These are phyloP conservation scores for Samsoniella hepiali DNA, from an alignment of 2,329 filamentous ascomycete species.

Conservation along the genomic window DNA sequence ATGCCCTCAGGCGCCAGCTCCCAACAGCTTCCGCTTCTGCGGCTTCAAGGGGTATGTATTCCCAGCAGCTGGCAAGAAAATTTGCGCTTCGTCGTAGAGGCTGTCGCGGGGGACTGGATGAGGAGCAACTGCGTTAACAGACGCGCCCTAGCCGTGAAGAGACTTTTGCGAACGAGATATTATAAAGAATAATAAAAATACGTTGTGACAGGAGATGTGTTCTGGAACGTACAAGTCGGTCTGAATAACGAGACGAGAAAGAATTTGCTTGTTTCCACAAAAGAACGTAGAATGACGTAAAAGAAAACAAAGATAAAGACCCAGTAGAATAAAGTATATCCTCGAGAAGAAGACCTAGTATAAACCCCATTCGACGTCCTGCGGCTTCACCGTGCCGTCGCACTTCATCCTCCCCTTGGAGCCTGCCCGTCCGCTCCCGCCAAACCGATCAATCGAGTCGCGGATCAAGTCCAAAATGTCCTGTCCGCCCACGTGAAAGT, in stretches of 20 bases:
- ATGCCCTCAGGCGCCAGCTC: slow-evolving; percentile 74
- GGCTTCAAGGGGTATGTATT: slow-evolving; percentile 76
- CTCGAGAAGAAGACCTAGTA: slow-evolving; percentile 19
- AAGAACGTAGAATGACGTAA: no score
- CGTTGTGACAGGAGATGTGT: no score
- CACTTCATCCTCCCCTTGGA: slow-evolving; percentile 35
- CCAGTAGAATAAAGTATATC: no score
- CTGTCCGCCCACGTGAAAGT: slow-evolving; percentile 33
- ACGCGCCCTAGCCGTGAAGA: slow-evolving; percentile 88
- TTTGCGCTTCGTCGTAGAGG: not conserved
- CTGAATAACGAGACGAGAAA: no score
- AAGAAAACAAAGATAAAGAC: no score
- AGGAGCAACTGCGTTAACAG: slow-evolving; percentile 38
- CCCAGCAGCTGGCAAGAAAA: not conserved
- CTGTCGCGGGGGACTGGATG: not conserved
- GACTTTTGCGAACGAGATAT: slow-evolving; percentile 82
- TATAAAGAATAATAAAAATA: no score
- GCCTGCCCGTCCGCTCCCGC: slow-evolving; percentile 30
- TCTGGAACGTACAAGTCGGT: no score
- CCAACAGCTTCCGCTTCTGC: slow-evolving; percentile 96
- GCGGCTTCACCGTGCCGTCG: slow-evolving; percentile 23
- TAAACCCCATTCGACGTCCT: slow-evolving; percentile 27
- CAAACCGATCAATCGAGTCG: slow-evolving; percentile 30
- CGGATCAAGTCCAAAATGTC: slow-evolving; percentile 36
- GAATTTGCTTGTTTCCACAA: no score